phyloP scores from a whole-genome alignment of 169 alveolate species.

The Eimeria maxima region DNA sequence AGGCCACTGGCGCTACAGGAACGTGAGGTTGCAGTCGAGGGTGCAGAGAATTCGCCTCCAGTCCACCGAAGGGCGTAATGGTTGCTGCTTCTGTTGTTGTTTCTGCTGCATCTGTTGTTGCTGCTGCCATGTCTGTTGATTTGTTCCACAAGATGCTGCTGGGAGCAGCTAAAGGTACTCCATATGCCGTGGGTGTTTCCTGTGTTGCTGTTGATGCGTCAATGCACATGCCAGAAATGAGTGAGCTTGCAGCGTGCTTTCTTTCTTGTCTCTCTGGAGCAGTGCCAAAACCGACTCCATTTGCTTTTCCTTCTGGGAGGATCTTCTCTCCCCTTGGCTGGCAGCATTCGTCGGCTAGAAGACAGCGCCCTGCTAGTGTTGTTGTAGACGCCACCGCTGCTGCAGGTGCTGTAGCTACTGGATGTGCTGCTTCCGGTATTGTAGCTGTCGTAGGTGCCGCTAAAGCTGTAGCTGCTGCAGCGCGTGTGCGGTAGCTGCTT shows the following conservation, averaged over 20 bases:
- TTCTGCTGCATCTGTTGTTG: slow-evolving; percentile 28
- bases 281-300: background rate
- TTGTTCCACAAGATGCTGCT: background rate
- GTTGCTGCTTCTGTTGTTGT: slow-evolving; percentile 13
- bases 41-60: background rate
- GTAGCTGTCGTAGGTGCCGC: slow-evolving; percentile 15
- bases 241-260: background rate
- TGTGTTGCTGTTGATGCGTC: background rate
- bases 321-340: background rate
- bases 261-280: background rate
- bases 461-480: background rate
- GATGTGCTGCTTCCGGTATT: background rate
- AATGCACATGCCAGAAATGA: background rate
- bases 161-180: background rate
- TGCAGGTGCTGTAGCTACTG: background rate
- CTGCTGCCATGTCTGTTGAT: slow-evolving; percentile 24
- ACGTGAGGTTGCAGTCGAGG: background rate
- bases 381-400: background rate
- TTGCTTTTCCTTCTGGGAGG: background rate
- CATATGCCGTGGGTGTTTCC: background rate
- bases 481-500: slow-evolving; percentile 10
- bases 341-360: background rate
- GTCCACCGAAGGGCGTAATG: background rate
- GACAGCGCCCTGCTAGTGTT: background rate
- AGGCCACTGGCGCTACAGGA: background rate